Evolutionary conservation across 2,329 filamentous ascomycete species (phyloP).

Genomic region (Tolypocladium pustulatum): DNA sequence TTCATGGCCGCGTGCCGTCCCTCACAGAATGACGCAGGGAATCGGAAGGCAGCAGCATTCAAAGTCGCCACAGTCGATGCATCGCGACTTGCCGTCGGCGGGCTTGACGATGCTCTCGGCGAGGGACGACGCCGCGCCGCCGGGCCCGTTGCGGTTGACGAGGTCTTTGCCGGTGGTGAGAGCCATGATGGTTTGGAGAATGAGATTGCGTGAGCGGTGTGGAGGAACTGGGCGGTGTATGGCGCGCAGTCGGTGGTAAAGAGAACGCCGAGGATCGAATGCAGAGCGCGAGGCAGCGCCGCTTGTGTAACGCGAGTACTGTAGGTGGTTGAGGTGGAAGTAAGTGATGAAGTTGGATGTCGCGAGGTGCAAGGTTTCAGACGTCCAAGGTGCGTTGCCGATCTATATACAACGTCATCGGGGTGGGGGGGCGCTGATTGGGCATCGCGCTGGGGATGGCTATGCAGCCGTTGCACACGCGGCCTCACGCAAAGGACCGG

Average conservation of each 20-base stretch:
- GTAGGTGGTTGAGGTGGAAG: not conserved
- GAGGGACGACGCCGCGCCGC: conserved; percentile 36
- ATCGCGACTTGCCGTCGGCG: conserved; percentile 32
- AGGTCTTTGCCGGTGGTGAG: conserved; percentile 7
- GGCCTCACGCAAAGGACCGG: not conserved
- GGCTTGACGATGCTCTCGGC: conserved; percentile 41
- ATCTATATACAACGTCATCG: not conserved
- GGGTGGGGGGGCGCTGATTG: not conserved
- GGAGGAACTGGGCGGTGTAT: not conserved
- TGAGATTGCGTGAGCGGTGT: not conserved
- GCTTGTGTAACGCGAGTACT: not conserved
- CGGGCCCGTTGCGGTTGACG: conserved; percentile 31
- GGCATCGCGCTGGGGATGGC: not conserved
- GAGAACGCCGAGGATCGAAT: not conserved
- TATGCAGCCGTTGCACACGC: not conserved
- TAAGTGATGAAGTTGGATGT: not conserved
- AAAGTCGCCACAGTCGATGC: conserved; percentile 38
- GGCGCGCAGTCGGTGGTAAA: not conserved
- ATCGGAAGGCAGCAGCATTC: conserved; percentile 45
- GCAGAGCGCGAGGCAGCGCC: not conserved
- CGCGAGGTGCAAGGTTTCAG: not conserved
- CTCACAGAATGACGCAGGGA: conserved; percentile 39
- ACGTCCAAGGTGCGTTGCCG: not conserved
- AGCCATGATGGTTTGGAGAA: conserved; percentile 10
- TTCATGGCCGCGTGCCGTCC: not conserved